phyloP scores from a whole-genome alignment of 345 rosid genomes.

The Citrus cavaleriei region DNA sequence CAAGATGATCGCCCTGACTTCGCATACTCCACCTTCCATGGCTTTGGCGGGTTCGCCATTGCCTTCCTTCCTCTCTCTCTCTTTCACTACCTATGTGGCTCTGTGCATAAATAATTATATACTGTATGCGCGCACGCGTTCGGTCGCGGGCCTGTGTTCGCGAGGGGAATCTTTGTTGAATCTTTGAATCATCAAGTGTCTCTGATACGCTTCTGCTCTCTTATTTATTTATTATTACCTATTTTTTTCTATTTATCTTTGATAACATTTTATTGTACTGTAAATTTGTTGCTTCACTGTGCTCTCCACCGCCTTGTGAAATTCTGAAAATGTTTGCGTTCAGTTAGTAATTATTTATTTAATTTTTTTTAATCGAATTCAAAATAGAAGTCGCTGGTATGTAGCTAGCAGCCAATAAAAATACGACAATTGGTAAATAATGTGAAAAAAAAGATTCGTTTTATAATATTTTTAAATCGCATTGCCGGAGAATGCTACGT shows the following conservation, averaged over 20 bases:
- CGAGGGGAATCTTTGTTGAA: slow-evolving; percentile 3
- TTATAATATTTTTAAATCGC: too few species aligned
- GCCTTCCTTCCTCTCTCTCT: neutral
- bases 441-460: too few species aligned
- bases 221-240: neutral
- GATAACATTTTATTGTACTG: too few species aligned
- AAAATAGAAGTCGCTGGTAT: too few species aligned
- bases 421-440: too few species aligned
- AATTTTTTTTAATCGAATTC: too few species aligned
- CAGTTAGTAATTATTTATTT: too few species aligned
- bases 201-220: neutral
- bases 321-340: neutral
- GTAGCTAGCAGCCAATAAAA: too few species aligned
- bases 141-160: neutral
- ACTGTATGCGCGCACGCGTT: too few species aligned
- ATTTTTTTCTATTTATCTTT: too few species aligned
- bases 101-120: neutral
- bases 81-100: neutral
- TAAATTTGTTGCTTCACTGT: too few species aligned
- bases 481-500: too few species aligned
- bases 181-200: neutral
- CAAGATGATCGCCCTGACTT: slow-evolving; percentile 89
- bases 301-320: neutral
- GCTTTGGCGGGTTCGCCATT: slow-evolving; percentile 62
- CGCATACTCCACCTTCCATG: slow-evolving; percentile 97